phyloP scores from a whole-genome alignment of 2,329 filamentous ascomycete species.

The Ceratocystis ficicola region DNA sequence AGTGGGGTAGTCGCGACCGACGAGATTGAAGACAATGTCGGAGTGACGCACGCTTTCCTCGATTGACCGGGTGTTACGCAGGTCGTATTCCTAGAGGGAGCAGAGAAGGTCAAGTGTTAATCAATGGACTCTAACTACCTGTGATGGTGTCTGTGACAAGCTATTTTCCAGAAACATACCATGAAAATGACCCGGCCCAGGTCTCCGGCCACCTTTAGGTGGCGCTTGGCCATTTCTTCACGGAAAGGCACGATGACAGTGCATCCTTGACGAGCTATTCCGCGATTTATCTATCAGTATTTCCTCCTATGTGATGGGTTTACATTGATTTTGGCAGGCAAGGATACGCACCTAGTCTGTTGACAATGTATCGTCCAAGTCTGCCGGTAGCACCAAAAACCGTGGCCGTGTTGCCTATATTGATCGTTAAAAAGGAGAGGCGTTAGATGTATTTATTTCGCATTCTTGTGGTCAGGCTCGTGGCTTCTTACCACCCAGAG shows the following conservation, averaged over 20 bases:
- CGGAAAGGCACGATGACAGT: conserved; percentile 87
- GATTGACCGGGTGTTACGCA: conserved; percentile 87
- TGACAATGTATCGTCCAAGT: conserved; percentile 93
- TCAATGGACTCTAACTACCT: not conserved
- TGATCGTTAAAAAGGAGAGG: not conserved
- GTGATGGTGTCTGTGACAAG: not conserved
- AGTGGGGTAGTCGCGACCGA: conserved; percentile 89
- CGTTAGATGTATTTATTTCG: not conserved
- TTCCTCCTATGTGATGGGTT: conserved; percentile 2
- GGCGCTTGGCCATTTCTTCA: conserved; percentile 95
- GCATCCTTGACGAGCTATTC: conserved; percentile 74
- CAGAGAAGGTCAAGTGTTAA: not conserved
- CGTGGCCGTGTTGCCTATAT: conserved; percentile 77
- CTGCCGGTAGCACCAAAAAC: conserved; percentile 97
- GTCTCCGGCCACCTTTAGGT: conserved; percentile 92
- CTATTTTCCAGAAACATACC: conserved; percentile 35
- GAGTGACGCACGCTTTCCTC: conserved; percentile 95
- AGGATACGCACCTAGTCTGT: conserved; percentile 58
- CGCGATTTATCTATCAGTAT: conserved; percentile 2
- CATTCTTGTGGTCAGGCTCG: not conserved
- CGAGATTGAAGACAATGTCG: conserved; percentile 92
- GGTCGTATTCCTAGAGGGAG: conserved; percentile 65
- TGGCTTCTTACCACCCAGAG: conserved; percentile 61
- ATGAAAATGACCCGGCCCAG: conserved; percentile 80
- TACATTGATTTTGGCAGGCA: not conserved